Percentiles rank a stretch among this genome's conserved stretches.
Conservation (phyloP, 768 basidiomycete species). For the Sporobolomyces phaffii region DNA sequence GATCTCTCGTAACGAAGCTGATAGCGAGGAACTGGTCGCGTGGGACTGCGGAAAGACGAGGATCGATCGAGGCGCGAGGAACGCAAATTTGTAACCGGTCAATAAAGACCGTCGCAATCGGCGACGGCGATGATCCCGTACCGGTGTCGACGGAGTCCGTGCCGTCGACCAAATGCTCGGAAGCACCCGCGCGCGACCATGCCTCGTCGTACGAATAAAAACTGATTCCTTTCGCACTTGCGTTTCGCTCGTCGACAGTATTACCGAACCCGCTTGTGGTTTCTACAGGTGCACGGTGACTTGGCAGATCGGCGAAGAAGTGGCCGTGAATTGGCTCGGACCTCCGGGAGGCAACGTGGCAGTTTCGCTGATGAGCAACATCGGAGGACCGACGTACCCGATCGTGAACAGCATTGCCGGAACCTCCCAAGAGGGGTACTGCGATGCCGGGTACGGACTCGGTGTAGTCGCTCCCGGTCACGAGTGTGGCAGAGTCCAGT, state of each 20-base stretch:
- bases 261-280: constrained; percentile 34
- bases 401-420: constrained; percentile 16
- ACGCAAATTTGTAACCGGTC: no score
- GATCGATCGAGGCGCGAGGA: no score
- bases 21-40: no score
- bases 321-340: constrained; percentile 37
- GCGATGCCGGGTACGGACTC: constrained; percentile 24
- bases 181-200: no score
- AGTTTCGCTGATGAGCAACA: constrained; percentile 29
- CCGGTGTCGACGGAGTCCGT: no score
- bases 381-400: constrained; percentile 24
- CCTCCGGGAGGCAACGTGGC: constrained; percentile 33
- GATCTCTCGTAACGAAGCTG: no score
- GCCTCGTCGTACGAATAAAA: not conserved
- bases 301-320: constrained; percentile 28
- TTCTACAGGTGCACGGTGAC: constrained; percentile 34
- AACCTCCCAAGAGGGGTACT: constrained; percentile 28
- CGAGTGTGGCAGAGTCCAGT: constrained; percentile 31
- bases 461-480: constrained; percentile 25
- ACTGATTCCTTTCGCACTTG: not conserved
- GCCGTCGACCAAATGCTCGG: no score
- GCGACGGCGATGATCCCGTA: no score
- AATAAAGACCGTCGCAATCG: no score
- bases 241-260: constrained; percentile 9
- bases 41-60: no score